These are phyloP conservation scores for Colletotrichum musae DNA, from an alignment of 2,329 filamentous ascomycete genomes.

Conservation along the genomic window DNA sequence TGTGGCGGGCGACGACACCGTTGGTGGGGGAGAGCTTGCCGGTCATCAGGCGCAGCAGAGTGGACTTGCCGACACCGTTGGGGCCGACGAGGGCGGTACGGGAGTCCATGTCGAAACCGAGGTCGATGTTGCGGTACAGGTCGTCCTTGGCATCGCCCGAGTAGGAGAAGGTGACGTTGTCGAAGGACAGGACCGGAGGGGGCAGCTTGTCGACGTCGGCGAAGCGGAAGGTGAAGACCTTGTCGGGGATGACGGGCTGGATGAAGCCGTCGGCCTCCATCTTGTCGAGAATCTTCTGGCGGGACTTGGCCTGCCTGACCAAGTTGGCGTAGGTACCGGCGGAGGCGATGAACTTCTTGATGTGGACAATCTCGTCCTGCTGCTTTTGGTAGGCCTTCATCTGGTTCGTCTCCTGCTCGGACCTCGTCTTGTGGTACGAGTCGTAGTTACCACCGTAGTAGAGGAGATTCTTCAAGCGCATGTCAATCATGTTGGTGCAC, in stretches of 20 bases:
- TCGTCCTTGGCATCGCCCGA: constrained; percentile 91
- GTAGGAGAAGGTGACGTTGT: constrained; percentile 98
- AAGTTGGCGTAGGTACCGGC: constrained; percentile 99
- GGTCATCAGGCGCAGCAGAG: constrained; percentile 95
- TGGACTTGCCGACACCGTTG: constrained; percentile 99
- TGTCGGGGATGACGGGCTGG: constrained; percentile 87
- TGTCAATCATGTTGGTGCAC: constrained; percentile 98
- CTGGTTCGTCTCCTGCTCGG: constrained; percentile 97
- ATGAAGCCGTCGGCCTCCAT: constrained; percentile 99
- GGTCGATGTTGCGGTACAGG: constrained; percentile 95
- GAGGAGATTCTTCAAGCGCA: constrained; percentile 88
- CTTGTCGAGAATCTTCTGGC: constrained; percentile 99
- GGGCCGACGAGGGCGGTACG: constrained; percentile 96
- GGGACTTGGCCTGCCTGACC: constrained; percentile 98
- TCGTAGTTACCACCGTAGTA: constrained; percentile 99
- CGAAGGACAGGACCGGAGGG: constrained; percentile 94
- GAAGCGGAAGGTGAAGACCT: constrained; percentile 97
- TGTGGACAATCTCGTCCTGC: constrained; percentile 98
- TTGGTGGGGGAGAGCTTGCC: constrained; percentile 89
- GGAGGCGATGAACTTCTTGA: constrained; percentile 99
- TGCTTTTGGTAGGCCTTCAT: constrained; percentile 99
- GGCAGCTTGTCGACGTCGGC: constrained; percentile 99
- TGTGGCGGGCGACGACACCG: constrained; percentile 90
- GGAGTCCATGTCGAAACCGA: constrained; percentile 99
- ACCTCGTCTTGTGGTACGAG: constrained; percentile 93